Base-by-base conservation (phyloP, 2,329 filamentous ascomycete species). In the Aspergillus udagawae region DNA sequence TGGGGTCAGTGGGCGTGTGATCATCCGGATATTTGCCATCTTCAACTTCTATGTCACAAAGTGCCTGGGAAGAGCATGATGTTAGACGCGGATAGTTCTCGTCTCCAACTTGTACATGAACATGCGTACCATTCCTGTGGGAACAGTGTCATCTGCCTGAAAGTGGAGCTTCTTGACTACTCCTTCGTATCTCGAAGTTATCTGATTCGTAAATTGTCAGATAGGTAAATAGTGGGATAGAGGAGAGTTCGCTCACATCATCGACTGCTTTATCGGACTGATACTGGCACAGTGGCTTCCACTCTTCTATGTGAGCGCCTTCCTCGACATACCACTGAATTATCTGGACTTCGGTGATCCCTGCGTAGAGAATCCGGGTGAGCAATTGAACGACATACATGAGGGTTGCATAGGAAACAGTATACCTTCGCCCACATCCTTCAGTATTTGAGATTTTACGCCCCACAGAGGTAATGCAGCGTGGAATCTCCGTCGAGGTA, bases 311-410 rank as follows among this genome's bases (percentile, higher is more conserved):
- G 57, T 90, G 87, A 38, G 94, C 94, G 57, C 92, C 93, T 51
- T 95, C 92, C 77, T 97, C 89, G 64, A 99, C 93, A 73, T 97
- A 99, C 94, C 94, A 99, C 80, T 99, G 94, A 69, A 97, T 97
- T 69, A 99, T 91, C 76, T 99, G 94, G 71, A 94, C 96, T 78
- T 99, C 94, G 72, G 94, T 92, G 69, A 97, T 99, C 55, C 94
- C 94, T 94, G 51, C 25, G 47, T n/a, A 53, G 44, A 23, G 10
- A 49, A 58, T 21, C 23, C 9, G 17, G 45, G 59, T 67, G 47
- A 70, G 61, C 54, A 56, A 66, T 47, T 7, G 56, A 55, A 54
- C 41, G 28, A 3, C 14, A 38, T 17, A 12, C 27, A 35, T 5
- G n/a, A 9, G 29, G 29, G 7, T 21, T 12, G 21, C 9, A 23